Evolutionary conservation across 2,329 filamentous ascomycete species (phyloP), one percentile per base, ranked within the genome.

Genomic region (Aulographum hederae): DNA sequence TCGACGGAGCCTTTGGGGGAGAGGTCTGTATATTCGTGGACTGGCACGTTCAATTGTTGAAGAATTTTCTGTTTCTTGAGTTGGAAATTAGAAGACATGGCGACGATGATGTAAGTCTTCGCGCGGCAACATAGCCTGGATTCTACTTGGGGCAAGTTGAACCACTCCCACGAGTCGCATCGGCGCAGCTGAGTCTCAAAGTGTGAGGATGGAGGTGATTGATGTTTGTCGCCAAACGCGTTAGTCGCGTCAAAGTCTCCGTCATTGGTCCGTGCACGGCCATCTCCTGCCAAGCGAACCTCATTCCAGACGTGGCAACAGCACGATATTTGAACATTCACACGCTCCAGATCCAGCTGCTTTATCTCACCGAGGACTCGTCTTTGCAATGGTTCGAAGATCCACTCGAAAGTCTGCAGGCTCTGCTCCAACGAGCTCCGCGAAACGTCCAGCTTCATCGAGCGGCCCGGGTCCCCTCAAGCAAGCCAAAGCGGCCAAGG

Each of bases 1-100:
- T 95, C 86, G 14, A 95, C 68, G 1, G 73, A 78, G 12, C 85
- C 86, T 57, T 94, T 94, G 3, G 86, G 85, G 1, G 81, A 92
- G 5, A 77, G 65, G 53, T 94, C 86, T 26, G 70, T 69, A 53
- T 93, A 92, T 36, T 78, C 66, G 3, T 61, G 63, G 27, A 70
- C 67, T 1, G 82, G 77, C 3, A 72, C 61, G 6, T 69, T 59
- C 3, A 94, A 71, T 40, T 75, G 68, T 26, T 63, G 55, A 11
- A 94, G 57, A 40, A 93, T 91, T 37, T 94, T 95, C 48, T 71
- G 78, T 28, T 43, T 40, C 19, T 44, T 37, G 37, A 62, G 61
- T 13, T 44, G 45, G 25, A 34, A 42, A 26, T 43, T 38, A 48
- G 52, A 52, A 14, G 29, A 32, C n/a, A 28, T 31, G 18, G 23